Base-by-base conservation (phyloP, 176 grass and related monocot species). In the Hordeum vulgare region DNA sequence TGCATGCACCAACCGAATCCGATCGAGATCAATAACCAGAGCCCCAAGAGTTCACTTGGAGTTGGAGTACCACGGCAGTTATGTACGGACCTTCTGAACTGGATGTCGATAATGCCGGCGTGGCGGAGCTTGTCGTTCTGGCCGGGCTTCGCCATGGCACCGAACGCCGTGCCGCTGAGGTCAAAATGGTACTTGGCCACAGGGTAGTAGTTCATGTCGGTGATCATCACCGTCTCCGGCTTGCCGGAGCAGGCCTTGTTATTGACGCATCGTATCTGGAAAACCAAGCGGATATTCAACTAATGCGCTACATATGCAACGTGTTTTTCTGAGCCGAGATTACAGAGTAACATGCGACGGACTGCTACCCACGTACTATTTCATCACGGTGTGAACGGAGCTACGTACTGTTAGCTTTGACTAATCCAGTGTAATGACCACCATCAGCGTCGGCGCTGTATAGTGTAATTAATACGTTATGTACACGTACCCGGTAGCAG, bases 121-220 rank as follows among this genome's bases (percentile, higher is more conserved):
- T 84, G 87, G 65, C 87, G 90, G 65, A 92, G 90, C 87, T 81
- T 14, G 25, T 92, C 65, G 80, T 31, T 86, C 23, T 5, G 73
- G 45, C 90, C 90, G 3, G 76, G 71, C 76, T 73, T 59, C 5
- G 90, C 80, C 87, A 92, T 67, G 58, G 84, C 82, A 9, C 90
- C 90, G 81, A 92, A 92, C n/a, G 87, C 73, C 23, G 87, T 89
- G 61, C 90, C 90, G 71, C 90, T 92, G 34, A 92, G 87, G 77
- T 92, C 90, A 58, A 92, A 92, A 31, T 92, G 90, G 65, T 77
- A 87, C 76, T 57, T 86, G 74, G 88, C 15, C 0, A 90, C 88
- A 0, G 84, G 80, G 80, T 53, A 89, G 88, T 89, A 89, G 88
- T 89, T 89, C 88, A 89, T 89, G 87, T 93, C 91, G 2, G 91